Evolutionary conservation across 495 filamentous ascomycete genomes (phyloP).

Genomic region (Penicillium parvum): DNA sequence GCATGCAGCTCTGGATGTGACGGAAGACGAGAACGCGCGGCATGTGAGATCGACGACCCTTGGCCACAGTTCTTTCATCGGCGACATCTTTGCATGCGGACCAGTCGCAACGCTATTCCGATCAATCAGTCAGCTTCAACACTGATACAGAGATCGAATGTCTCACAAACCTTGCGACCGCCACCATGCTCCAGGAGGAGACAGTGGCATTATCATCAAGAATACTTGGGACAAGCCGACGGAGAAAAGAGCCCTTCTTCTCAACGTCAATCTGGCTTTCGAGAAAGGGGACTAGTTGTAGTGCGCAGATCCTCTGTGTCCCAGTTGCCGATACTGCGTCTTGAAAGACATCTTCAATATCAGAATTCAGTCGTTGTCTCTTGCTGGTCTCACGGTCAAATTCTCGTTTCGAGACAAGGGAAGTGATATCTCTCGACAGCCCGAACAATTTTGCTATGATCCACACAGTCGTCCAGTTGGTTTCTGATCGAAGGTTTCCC

Average conservation of each 20-base stretch:
- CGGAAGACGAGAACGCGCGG: conserved; percentile 63
- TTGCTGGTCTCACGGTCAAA: conserved; percentile 43
- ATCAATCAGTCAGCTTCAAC: conserved; percentile 1
- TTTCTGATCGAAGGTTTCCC: conserved; percentile 41
- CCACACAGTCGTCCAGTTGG: conserved; percentile 47
- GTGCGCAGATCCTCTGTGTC: conserved; percentile 55
- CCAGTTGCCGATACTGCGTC: conserved; percentile 54
- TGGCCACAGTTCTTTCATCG: conserved; percentile 54
- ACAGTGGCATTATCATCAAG: conserved; percentile 52
- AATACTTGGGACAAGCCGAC: conserved; percentile 45
- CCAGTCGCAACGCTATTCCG: conserved; percentile 30
- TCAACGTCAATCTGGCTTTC: conserved; percentile 35
- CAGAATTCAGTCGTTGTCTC: conserved; percentile 54
- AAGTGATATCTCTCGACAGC: conserved; percentile 25
- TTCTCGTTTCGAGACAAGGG: conserved; percentile 7
- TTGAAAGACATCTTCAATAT: conserved; percentile 57
- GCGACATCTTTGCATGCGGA: conserved; percentile 19
- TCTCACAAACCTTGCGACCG: conserved; percentile 51
- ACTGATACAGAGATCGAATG: too few relatives aligned
- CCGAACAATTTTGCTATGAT: conserved; percentile 31
- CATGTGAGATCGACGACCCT: conserved; percentile 70
- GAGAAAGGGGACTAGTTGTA: conserved; percentile 79
- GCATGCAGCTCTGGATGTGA: conserved; percentile 75
- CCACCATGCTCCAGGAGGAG: conserved; percentile 64
- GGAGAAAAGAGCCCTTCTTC: conserved; percentile 42